Conservation (phyloP, 257 asterid genomes). For the Solanum clarkiae region DNA sequence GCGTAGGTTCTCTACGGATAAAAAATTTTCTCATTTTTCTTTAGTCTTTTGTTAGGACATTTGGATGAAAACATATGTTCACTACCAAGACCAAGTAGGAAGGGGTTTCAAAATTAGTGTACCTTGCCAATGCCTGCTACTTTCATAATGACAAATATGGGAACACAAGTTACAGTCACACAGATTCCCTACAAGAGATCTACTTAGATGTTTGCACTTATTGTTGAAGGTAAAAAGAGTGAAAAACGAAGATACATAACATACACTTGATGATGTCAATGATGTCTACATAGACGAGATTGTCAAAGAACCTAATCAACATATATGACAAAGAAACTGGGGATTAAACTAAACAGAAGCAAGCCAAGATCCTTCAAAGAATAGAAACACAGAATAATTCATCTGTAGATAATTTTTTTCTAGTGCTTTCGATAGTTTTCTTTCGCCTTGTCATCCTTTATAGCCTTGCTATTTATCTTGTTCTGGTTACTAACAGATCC, state of each 20-base stretch:
- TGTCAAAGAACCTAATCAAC: not conserved
- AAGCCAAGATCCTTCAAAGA: not conserved
- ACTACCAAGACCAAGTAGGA: not conserved
- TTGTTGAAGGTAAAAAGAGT: not conserved
- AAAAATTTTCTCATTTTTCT: too few relatives aligned
- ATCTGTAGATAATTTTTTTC: slow-evolving; percentile 26
- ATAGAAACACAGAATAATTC: not conserved
- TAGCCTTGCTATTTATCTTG: slow-evolving; percentile 22
- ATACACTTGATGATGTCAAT: not conserved
- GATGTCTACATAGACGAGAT: not conserved
- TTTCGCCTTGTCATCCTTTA: slow-evolving; percentile 37
- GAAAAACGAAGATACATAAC: not conserved
- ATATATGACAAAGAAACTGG: not conserved
- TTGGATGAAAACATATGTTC: not conserved
- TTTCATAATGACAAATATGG: not conserved
- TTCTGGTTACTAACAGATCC: slow-evolving; percentile 78
- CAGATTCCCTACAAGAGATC: not conserved
- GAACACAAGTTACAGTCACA: not conserved
- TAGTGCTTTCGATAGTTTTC: slow-evolving; percentile 43
- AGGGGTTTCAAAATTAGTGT: not conserved
- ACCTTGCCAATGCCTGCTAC: not conserved
- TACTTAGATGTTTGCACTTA: not conserved
- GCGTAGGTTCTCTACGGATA: not conserved
- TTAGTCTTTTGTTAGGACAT: too few relatives aligned
- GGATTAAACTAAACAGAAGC: not conserved